These are phyloP conservation scores for Solanum hybrid DNA, from an alignment of 305 asterid species.

Conservation along the genomic window DNA sequence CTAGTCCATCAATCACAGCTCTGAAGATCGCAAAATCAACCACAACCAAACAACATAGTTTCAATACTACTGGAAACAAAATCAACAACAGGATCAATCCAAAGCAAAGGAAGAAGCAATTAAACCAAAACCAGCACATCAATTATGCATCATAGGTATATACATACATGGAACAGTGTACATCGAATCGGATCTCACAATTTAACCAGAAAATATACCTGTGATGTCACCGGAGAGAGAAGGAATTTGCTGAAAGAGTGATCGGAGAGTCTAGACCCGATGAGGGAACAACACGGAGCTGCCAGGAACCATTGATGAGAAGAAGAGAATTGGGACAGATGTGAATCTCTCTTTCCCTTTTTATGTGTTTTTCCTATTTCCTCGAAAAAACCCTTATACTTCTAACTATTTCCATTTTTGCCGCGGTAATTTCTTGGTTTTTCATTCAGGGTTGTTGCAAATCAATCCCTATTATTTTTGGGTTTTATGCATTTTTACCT, in stretches of 20 bases:
- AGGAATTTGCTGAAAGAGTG: background rate
- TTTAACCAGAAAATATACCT: background rate
- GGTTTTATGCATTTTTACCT: background rate
- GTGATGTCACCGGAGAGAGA: background rate
- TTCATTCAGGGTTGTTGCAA: background rate
- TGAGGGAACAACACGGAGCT: background rate
- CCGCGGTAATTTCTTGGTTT: background rate
- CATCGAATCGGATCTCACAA: background rate
- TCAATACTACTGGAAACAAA: background rate
- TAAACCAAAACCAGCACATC: background rate
- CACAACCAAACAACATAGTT: background rate
- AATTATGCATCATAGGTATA: background rate
- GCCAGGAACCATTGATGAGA: conserved; percentile 12
- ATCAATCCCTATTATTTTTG: background rate
- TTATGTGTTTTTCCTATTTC: background rate
- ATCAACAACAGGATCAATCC: background rate
- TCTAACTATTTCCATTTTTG: background rate
- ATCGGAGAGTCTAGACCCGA: background rate
- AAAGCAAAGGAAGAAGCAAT: background rate
- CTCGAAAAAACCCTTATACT: background rate
- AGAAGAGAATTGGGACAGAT: conserved; percentile 13
- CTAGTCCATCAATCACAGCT: background rate
- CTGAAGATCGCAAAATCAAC: background rate
- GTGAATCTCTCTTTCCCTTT: conserved; percentile 15
- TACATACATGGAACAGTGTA: too few species aligned